Evolutionary conservation across 108 stramenopile genomes (phyloP).

Genomic region (Cylindrotheca fusiformis): DNA sequence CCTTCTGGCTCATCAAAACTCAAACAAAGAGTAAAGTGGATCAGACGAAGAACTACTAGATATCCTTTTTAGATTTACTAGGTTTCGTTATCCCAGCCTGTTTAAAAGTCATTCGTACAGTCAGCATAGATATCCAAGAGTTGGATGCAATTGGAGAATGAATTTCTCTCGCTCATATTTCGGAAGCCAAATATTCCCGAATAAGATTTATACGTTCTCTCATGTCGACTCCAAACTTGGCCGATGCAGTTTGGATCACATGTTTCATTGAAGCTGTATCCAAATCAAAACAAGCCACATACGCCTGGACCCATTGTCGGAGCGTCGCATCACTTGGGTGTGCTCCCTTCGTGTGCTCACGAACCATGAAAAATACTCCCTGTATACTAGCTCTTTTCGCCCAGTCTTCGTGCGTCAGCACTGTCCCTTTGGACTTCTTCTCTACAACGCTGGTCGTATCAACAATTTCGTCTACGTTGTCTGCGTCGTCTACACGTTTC

Average conservation of each 20-base stretch:
- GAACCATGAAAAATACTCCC: background rate
- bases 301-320: conserved; percentile 42
- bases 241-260: conserved; percentile 39
- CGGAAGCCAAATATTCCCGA: conserved; percentile 33
- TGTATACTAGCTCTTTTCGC: background rate
- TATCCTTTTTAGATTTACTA: too few relatives aligned
- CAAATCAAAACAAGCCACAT: conserved; percentile 42
- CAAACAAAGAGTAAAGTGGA: too few relatives aligned
- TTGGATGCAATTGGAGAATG: too few relatives aligned
- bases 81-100: too few relatives aligned
- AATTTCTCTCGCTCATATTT: too few relatives aligned
- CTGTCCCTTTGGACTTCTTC: background rate
- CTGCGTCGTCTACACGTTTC: background rate
- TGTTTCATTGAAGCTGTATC: conserved; percentile 43
- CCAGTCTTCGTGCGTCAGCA: background rate
- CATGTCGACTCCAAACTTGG: conserved; percentile 43
- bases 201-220: conserved; percentile 22
- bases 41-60: too few relatives aligned
- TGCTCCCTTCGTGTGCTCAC: conserved; percentile 16
- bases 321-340: conserved; percentile 33
- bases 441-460: background rate
- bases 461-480: background rate
- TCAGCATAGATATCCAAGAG: too few relatives aligned
- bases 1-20: too few relatives aligned
- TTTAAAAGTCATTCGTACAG: too few relatives aligned